Base-by-base conservation (phyloP, 2,329 filamentous ascomycete genomes). In the Cercospora sp. region DNA sequence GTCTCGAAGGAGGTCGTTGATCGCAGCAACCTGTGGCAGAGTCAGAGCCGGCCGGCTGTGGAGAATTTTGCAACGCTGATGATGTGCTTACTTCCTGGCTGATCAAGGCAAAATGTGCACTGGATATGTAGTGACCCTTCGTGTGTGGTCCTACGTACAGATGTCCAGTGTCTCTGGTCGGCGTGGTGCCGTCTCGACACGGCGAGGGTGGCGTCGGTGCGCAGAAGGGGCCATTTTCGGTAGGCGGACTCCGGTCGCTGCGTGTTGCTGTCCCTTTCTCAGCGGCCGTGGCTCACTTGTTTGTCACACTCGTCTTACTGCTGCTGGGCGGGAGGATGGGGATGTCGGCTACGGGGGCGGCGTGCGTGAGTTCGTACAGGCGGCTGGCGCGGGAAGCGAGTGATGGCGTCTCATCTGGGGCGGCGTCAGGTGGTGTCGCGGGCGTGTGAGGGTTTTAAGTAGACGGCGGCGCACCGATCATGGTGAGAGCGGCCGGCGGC, bases 131-230 rank as follows among this genome's bases (percentile, higher is more conserved):
- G 18, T 70, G 69, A 3, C 70, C 69, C 59, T 72, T 72, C 51
- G 70, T 72, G 32, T 72, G 70, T 16, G 70, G 69, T n/a, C 70
- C 70, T 16, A 72, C 69, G 58, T 72, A 71, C 26, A 72, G 51
- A 63, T 72, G 70, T 24, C 70, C 70, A 1, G 70, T 68, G 43
- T 72, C 70, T 55, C 70, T 63, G 24, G 60, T 70, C 2, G 69
- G 66, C 34, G 68, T 70, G 37, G 55, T 67, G 53, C 49, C 60
- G 34, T 70, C 70, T 63, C 65, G 66, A 13, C 49, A 49, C 28
- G 51, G 53, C 32, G 66, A 61, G 45, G 40, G 28, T 5, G 67
- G 64, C 13, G 63, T 69, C 10, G 63, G 45, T 13, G 37, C 65
- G 37, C n/a, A 53, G 53, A 45, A 18, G 18, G 43, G 28, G 37